Base-by-base conservation (phyloP, 441 rosid species). In the Theobroma grandiflorum region DNA sequence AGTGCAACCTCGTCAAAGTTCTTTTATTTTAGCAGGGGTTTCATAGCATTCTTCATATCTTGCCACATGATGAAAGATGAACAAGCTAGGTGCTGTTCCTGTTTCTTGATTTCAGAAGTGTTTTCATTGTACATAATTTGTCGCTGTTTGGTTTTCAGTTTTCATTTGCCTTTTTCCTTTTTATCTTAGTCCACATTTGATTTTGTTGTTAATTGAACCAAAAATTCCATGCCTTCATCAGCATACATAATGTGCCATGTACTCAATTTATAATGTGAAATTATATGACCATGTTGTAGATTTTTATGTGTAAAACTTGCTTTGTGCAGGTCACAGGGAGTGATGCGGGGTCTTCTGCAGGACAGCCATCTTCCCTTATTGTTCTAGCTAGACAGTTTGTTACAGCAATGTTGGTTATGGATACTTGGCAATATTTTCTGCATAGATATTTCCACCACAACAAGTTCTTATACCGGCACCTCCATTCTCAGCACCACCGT, bases 381-480 rank as follows among this genome's bases (percentile, higher is more conserved):
- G 86, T 89, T 53, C 83, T 92, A 22, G 88, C 84, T 61, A 87
- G 92, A 78, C 98, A 97, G 77, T 86, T 97, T 79, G 58, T 95
- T 37, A 86, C 78, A 1, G 99, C 92, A 37, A 96, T 93, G 98
- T 35, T 95, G 55, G 89, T 96, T 65, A 64, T 96, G 83, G 99
- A 96, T 86, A 92, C 98, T 1, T 95, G 98, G 98, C 98, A 96
- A 65, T 96, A 96, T 79, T 95, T 95, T 83, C 86, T 94, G 88
- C 98, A 96, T 76, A 87, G 98, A 75, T 96, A 88, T 80, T 90
- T 95, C 93, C 99, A 96, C 82, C 91, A 92, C 74, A 95, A 92
- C 92, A 95, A 95, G 88, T 93, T 91, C 85, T 81, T 95, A 40
- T 96, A 95, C 81, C 91, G 88, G 84, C 98, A 95, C 57, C 80